Evolutionary conservation across 1,284 basidiomycete genomes (phyloP), one percentile per base, ranked within the genome.

Genomic region (Austroboletus sp.): DNA sequence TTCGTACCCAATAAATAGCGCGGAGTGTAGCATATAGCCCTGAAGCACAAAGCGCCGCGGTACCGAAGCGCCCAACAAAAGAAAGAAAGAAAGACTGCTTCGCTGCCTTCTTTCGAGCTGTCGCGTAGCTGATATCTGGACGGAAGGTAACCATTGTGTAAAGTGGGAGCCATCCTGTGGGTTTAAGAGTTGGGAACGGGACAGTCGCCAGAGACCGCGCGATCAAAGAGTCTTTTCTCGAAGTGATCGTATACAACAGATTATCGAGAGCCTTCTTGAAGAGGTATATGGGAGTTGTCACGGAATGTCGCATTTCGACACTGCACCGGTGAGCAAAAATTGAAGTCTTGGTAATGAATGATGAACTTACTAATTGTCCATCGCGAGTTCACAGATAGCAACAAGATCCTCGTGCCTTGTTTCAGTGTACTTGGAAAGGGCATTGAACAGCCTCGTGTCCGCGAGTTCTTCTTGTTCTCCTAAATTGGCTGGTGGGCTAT

Each of bases 61-160:
- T 62, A 48, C 71, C 75, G 54, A 74, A 58, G 61, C 73, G 71
- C 25, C 70, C 72, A 11, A 71, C 55, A 37, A 62, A 60, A 42
- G 64, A 62, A 50, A 85, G 61, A 52, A 80, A 68, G 41, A 55
- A 64, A 17, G 73, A 67, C 66, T 93, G 90, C 56, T 72, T 69
- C 53, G 66, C 69, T 44, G 79, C 80, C 62, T 79, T 81, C 55
- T 68, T 73, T 58, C 75, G 74, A 35, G 79, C 89, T 31, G 76
- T 78, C 49, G 83, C 82, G 64, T 98, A 98, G 59, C 84, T 85
- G 53, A 97, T 79, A 66, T 97, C 94, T 36, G 91, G 89, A 32
- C 92, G 79, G 72, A 98, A 98, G 31, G 95, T 97, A 53, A 96
- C 88, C 92, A 98, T 95, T 27, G 89, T 89, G 67, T 98, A 98